These are phyloP conservation scores for Chrysoporthe austroafricana DNA, from an alignment of 2,329 filamentous ascomycete genomes.

Conservation along the genomic window DNA sequence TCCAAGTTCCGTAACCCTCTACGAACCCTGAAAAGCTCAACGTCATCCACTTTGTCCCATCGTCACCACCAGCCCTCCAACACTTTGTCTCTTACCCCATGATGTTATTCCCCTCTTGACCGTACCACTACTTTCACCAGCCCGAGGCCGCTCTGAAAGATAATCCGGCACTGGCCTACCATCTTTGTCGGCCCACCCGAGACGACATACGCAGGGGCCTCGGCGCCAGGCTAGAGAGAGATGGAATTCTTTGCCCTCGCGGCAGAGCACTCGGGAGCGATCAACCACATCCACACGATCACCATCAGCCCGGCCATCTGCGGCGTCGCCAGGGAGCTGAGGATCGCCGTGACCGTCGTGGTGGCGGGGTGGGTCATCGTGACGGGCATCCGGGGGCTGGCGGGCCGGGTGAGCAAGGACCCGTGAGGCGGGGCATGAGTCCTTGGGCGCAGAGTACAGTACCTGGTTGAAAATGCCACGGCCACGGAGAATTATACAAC, in stretches of 20 bases:
- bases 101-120: too few species aligned
- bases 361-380: slow-evolving; percentile 38
- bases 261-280: slow-evolving; percentile 40
- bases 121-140: neutral
- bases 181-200: neutral
- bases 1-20: too few species aligned
- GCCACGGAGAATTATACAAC: too few species aligned
- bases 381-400: slow-evolving; percentile 35
- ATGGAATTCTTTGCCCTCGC: slow-evolving; percentile 43
- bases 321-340: slow-evolving; percentile 35
- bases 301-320: slow-evolving; percentile 36
- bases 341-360: slow-evolving; percentile 21
- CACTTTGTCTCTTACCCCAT: too few species aligned
- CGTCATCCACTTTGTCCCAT: too few species aligned
- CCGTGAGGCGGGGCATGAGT: neutral
- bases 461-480: too few species aligned
- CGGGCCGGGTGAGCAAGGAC: neutral
- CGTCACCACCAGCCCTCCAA: too few species aligned
- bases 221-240: neutral
- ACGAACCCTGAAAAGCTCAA: too few species aligned
- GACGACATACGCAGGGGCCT: neutral
- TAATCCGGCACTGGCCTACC: neutral
- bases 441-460: neutral
- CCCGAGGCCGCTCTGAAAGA: neutral
- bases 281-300: slow-evolving; percentile 40